Conservation (phyloP, 352 stramenopile species). For the Phytopythium chamaehyphon region DNA sequence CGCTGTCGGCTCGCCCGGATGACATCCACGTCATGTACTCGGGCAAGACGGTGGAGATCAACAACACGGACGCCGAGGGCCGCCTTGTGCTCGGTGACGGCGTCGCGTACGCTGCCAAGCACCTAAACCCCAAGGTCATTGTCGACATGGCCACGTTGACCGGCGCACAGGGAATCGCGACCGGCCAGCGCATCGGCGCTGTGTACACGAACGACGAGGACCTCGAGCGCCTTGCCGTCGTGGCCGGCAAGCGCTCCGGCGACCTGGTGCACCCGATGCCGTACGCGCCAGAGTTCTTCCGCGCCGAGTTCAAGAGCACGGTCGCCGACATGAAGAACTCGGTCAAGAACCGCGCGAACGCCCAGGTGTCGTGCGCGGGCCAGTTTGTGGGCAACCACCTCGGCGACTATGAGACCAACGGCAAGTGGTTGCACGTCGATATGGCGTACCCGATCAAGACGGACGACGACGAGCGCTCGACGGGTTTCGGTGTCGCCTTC, state of each 20-base stretch:
- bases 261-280: constrained; percentile 92
- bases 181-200: constrained; percentile 89
- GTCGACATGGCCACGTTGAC: constrained; percentile 97
- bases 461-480: constrained; percentile 78
- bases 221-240: constrained; percentile 79
- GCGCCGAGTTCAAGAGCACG: constrained; percentile 88
- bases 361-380: constrained; percentile 90
- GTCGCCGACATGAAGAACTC: constrained; percentile 98
- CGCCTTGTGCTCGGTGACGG: constrained; percentile 93
- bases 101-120: constrained; percentile 90
- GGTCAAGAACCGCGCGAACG: constrained; percentile 92
- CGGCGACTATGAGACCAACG: constrained; percentile 70
- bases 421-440: constrained; percentile 94
- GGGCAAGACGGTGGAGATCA: constrained; percentile 96
- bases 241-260: constrained; percentile 81
- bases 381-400: constrained; percentile 96
- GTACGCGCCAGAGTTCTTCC: constrained; percentile 93
- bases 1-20: constrained; percentile 88
- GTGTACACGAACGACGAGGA: constrained; percentile 91
- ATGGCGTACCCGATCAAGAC: constrained; percentile 90
- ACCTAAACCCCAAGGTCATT: constrained; percentile 88
- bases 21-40: constrained; percentile 93
- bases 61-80: constrained; percentile 96
- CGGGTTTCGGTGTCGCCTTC: constrained; percentile 93
- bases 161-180: constrained; percentile 91